Conservation (phyloP, 176 grass and related monocot species). For the Zea luxurians region DNA sequence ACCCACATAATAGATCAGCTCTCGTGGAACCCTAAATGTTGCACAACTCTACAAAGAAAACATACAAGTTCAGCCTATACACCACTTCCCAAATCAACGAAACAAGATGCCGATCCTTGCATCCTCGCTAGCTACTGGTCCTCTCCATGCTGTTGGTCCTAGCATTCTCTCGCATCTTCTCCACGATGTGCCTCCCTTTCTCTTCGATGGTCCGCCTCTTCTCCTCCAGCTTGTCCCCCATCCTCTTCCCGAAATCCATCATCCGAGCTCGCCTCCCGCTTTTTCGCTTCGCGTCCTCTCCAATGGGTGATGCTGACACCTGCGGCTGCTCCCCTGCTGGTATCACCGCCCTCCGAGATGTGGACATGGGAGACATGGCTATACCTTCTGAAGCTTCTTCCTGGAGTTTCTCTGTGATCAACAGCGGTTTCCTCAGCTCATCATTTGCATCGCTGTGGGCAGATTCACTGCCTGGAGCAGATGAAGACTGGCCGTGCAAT, state of each 20-base stretch:
- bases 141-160: slow-evolving; percentile 57
- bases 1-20: not conserved
- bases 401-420: slow-evolving; percentile 39
- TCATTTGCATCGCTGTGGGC: slow-evolving; percentile 1
- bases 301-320: slow-evolving; percentile 4
- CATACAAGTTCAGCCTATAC: slow-evolving; percentile 19
- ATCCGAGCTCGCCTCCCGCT: slow-evolving; percentile 60
- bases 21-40: not conserved
- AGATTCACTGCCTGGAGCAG: slow-evolving; percentile 9
- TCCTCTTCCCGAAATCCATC: slow-evolving; percentile 79
- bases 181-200: slow-evolving; percentile 71
- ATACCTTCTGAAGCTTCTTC: slow-evolving; percentile 37
- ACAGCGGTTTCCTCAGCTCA: slow-evolving; percentile 45
- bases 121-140: slow-evolving; percentile 12
- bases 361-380: slow-evolving; percentile 30
- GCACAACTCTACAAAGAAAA: slow-evolving; percentile 12
- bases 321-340: slow-evolving; percentile 43
- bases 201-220: slow-evolving; percentile 84
- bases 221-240: slow-evolving; percentile 94
- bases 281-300: slow-evolving; percentile 57
- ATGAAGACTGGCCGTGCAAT: slow-evolving; percentile 3
- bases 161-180: slow-evolving; percentile 86
- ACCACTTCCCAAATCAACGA: not conserved
- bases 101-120: slow-evolving; percentile 10
- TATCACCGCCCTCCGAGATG: slow-evolving; percentile 32